Evolutionary conservation across 768 basidiomycete genomes (phyloP), one percentile per base, ranked within the genome.

Genomic region (Multifurca ochricompacta): DNA sequence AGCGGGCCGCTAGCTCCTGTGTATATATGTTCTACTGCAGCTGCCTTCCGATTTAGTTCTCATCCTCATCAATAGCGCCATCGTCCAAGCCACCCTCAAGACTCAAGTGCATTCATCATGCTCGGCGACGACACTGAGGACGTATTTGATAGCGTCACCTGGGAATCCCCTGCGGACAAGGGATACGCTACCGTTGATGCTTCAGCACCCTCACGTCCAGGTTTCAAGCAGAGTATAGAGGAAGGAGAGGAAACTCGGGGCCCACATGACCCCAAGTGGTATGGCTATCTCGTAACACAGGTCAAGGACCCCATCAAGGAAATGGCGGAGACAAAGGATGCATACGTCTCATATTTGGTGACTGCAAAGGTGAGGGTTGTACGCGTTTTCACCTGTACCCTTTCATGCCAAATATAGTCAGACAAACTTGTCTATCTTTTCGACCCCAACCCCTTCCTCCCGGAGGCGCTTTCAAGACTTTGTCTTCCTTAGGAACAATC

Each of bases 391-490:
- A 45, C 19, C 35, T 25, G 32, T 49, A 30, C 53, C 25, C n/a
- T 19, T 28, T 49, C 19, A 23, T 31, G 32, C 16, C 35, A n/a
- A 31, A 46, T 40, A 30, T 51, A 41, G 4, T 42, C 66, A 98
- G 95, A 96, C 94, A 21, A 93, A 93, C 66, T 75, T 97, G 21
- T 80, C 87, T 1, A 87, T 86, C 67, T 98, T 89, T 76, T 84
- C 87, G 2, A 77, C 80, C 4, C 73, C 76, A 5, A 87, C 74
- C 56, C 87, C 90, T 1, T 82, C 83, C 2, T 75, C 87, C 14
- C 82, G 96, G 46, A 78, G 96, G 54, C 83, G 96, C 30, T 99
- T 95, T 71, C 91, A 94, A 64, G 96, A 99, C 70, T 99, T 99
- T 70, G 88, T 90, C 34, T 98, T 98, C 66, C 74, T 99, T 43